Conservation (phyloP, 192 early-diverging fungal genomes). For the Helicostylum pulchrum region DNA sequence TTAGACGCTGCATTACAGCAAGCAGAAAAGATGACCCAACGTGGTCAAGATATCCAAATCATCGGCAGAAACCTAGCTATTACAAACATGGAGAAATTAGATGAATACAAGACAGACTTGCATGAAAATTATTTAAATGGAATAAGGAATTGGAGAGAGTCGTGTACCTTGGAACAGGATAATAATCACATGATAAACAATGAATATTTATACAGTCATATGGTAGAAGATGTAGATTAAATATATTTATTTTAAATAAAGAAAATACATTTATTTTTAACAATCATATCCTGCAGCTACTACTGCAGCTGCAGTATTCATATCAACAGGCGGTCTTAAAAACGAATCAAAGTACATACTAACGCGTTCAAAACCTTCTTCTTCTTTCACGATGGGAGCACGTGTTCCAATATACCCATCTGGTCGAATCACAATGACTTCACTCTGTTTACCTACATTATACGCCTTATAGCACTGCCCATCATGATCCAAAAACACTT, state of each 20-base stretch:
- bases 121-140: constrained; percentile 32
- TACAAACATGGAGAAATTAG: constrained; percentile 35
- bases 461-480: constrained; percentile 19
- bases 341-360: constrained; percentile 27
- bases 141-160: constrained; percentile 26
- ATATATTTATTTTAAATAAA: too few relatives aligned
- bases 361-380: constrained; percentile 9
- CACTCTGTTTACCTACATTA: neutral
- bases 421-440: constrained; percentile 21
- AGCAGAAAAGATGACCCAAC: constrained; percentile 36
- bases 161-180: constrained; percentile 12
- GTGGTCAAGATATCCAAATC: constrained; percentile 33
- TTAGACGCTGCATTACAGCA: constrained; percentile 44
- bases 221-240: too few relatives aligned
- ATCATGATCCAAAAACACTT: constrained; percentile 30
- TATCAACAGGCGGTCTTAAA: constrained; percentile 20
- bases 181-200: neutral
- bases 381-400: neutral
- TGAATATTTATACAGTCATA: neutral
- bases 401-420: constrained; percentile 31
- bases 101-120: constrained; percentile 31
- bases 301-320: constrained; percentile 22
- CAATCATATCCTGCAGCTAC: constrained; percentile 24
- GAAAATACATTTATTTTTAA: too few relatives aligned
- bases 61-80: constrained; percentile 32